Base-by-base conservation (phyloP, 768 basidiomycete species). In the Rubroboletus satanas region DNA sequence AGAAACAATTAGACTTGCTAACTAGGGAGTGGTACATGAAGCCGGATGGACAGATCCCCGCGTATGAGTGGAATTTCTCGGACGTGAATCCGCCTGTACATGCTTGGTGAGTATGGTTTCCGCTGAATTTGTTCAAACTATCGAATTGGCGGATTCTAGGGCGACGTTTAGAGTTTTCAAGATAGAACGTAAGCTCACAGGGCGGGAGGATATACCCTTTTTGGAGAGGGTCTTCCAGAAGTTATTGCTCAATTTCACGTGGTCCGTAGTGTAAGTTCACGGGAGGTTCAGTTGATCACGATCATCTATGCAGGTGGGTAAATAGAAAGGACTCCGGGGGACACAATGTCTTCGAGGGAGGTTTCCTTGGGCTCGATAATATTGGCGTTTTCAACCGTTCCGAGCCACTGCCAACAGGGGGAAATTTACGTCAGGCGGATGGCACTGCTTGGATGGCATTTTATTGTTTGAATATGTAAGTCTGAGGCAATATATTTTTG, bases 391-490 rank as follows among this genome's bases (percentile, higher is more conserved):
- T 99, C 78, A 99, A 99, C 74, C 88, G 97, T 45, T 97, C 93
- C 2, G 97, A 99, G 71, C 91, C 93, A 28, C 74, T 99, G 26
- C 97, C 97, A 7, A 98, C 95, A 6, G 96, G 96, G 33, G 97
- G 97, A 9, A 83, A 75, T 17, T 77, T 99, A 55, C 93, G 96
- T 51, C 97, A 99, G 74, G 94, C 97, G 8, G 97, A 99, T 68
- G 96, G 96, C 9, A 99, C 97, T 7, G 93, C 96, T 0, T 99
- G 97, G 97, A 99, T 99, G 97, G 97, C 94, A 32, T 99, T 98
- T 76, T 99, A 96, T 72, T 93, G 88, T 62, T 73, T 98, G 54
- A 97, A 97, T 66, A 98, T 98, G 97, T 91, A 56, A 62, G 83
- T 63, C 29, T 35, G 47, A 9, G 4, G 33, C 36, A 41, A 48